These are phyloP conservation scores for Friedmanniomyces endolithicus DNA, from an alignment of 495 filamentous ascomycete genomes.

Conservation along the genomic window DNA sequence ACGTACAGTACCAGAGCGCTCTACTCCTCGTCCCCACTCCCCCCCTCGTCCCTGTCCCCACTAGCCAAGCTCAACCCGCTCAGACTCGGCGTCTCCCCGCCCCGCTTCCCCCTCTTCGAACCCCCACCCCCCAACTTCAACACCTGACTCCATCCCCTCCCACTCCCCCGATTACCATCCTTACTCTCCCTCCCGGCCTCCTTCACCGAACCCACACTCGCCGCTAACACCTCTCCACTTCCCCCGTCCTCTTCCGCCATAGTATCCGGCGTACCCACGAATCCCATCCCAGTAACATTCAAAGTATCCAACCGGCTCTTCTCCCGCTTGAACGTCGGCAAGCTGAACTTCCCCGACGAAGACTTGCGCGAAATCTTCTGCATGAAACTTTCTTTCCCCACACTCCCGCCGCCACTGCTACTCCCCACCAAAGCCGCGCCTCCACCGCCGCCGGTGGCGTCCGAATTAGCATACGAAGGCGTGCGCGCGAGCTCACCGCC, in stretches of 20 bases:
- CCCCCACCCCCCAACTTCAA: constrained; percentile 12
- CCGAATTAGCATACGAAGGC: constrained; percentile 18
- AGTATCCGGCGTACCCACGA: neutral
- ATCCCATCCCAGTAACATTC: neutral
- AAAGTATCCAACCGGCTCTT: constrained; percentile 8
- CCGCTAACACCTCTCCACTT: neutral
- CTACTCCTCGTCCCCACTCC: constrained; percentile 6
- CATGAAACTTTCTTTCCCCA: constrained; percentile 28
- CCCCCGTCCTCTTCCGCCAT: constrained; percentile 18
- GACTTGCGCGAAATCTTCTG: constrained; percentile 30
- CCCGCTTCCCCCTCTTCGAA: constrained; percentile 5
- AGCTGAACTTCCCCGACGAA: constrained; percentile 26
- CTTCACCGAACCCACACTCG: constrained; percentile 8
- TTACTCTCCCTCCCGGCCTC: constrained; percentile 8
- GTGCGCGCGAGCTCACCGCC: constrained; percentile 27
- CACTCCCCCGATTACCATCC: neutral
- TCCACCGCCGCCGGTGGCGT: neutral
- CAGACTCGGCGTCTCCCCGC: constrained; percentile 16
- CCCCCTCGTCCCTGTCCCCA: constrained; percentile 8
- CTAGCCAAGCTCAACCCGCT: constrained; percentile 15
- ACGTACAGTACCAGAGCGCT: neutral
- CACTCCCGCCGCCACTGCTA: neutral
- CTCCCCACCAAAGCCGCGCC: neutral
- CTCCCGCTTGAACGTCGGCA: constrained; percentile 24
- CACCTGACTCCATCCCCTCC: constrained; percentile 16